Percentiles rank a stretch among this genome's conserved stretches.
These are phyloP conservation scores for Botrytis cinerea DNA, from an alignment of 2,329 filamentous ascomycete genomes.

Conservation along the genomic window DNA sequence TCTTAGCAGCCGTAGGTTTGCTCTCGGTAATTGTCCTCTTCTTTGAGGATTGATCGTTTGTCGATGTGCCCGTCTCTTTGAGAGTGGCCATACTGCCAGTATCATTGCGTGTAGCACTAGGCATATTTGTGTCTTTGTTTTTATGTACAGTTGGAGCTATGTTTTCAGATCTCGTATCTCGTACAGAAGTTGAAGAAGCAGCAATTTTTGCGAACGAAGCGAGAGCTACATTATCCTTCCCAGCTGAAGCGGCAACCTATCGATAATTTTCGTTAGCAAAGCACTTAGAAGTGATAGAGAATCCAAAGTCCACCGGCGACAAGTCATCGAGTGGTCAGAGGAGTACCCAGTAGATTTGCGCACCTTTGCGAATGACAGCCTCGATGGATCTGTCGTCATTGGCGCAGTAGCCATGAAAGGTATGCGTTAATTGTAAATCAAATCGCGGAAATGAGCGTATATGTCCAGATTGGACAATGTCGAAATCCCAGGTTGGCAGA, in stretches of 20 bases:
- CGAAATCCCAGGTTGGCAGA: constrained; percentile 40
- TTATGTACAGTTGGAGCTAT: constrained; percentile 24
- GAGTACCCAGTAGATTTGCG: constrained; percentile 33
- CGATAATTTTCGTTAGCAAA: neutral
- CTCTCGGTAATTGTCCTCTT: constrained; percentile 7
- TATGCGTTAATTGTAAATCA: constrained; percentile 27
- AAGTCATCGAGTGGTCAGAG: constrained; percentile 12
- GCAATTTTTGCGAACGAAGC: constrained; percentile 40
- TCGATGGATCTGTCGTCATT: constrained; percentile 51
- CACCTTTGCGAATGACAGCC: constrained; percentile 79
- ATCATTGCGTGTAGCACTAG: constrained; percentile 23
- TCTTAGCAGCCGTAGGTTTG: constrained; percentile 21
- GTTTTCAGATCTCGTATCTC: constrained; percentile 37
- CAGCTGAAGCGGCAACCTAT: constrained; percentile 53
- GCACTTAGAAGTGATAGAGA: neutral
- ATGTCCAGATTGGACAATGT: constrained; percentile 39
- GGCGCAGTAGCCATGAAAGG: constrained; percentile 50
- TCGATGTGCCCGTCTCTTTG: constrained; percentile 34
- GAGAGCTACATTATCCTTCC: constrained; percentile 44
- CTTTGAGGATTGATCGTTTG: constrained; percentile 11
- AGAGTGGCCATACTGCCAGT: constrained; percentile 16
- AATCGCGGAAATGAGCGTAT: constrained; percentile 38
- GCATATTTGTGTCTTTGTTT: constrained; percentile 24
- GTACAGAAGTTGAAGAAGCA: constrained; percentile 38
- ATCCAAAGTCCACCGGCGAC: constrained; percentile 3